Base-by-base conservation (phyloP, 1,284 basidiomycete species). In the Naganishia albida region DNA sequence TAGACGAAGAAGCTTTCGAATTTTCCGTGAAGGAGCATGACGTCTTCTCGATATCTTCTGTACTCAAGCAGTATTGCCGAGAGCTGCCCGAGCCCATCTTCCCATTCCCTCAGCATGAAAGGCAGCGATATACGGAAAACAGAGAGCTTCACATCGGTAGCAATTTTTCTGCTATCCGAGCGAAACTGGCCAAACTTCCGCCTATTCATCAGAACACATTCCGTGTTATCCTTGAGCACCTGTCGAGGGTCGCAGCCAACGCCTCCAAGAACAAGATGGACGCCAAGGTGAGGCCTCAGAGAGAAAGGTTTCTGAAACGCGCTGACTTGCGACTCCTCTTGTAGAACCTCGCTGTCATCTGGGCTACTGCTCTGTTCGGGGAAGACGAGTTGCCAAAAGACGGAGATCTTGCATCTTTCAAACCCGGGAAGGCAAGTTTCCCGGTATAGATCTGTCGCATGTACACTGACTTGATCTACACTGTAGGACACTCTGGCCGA, bases 31-130 rank as follows among this genome's bases (percentile, higher is more conserved):
- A 85, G 51, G 91, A 96, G 72, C 57, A 65, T 50, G 96, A 99
- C 74, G 84, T 94, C 0, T 90, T 87, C 73, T 89, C 88, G 12
- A 88, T 97, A n/a, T 86, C 91, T 4, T 92, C 91, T 0, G 83
- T 99, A 53, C 81, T 99, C 64, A 98, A 99, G 84, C 90, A 91
- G 57, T 68, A 80, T 82, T 99, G 43, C 28, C 87, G 95, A 38
- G 91, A 94, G 74, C 81, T 99, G 2, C 93, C 95, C 0, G 91
- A 94, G 72, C 90, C 94, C 0, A 83, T 98, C n/a, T 94, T 98
- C 81, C 87, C 82, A 69, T 91, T 91, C 72, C 82, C 90, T 1
- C 81, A 91, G 38, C 85, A 88, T 65, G 95, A 98, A 72, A 85
- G 93, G 30, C 82, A 90, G 64, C 89, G 92, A 71, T 87, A 93